Conservation (phyloP, 2,329 filamentous ascomycete species). For the Cladosporium velox region DNA sequence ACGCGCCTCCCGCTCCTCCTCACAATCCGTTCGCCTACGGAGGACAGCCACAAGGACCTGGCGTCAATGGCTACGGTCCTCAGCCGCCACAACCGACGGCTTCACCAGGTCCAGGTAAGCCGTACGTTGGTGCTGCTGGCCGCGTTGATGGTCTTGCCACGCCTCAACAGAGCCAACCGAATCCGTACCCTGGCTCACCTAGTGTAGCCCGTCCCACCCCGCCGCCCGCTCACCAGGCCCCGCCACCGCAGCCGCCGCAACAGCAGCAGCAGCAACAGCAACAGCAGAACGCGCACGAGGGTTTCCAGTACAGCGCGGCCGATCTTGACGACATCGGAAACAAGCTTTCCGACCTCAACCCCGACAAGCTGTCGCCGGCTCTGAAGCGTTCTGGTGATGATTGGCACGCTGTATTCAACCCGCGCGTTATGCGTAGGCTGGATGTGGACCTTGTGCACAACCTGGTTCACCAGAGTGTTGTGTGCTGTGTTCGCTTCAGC, state of each 20-base stretch:
- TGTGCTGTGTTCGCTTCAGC: conserved; percentile 97
- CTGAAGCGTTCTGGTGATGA: conserved; percentile 87
- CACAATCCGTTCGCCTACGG: conserved; percentile 68
- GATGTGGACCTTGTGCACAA: conserved; percentile 95
- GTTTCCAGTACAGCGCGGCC: conserved; percentile 37
- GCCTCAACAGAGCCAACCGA: conserved; percentile 85
- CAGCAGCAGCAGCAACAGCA: conserved; percentile 28
- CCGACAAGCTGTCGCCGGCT: conserved; percentile 79
- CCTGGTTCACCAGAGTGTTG: conserved; percentile 89
- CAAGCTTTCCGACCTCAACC: conserved; percentile 80
- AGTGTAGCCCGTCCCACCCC: conserved; percentile 84
- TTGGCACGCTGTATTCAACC: conserved; percentile 98
- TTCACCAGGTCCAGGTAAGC: conserved; percentile 80
- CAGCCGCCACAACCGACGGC: conserved; percentile 83
- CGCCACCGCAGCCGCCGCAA: conserved; percentile 44
- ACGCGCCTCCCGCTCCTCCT: conserved; percentile 58
- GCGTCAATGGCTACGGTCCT: conserved; percentile 72
- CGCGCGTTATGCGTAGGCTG: conserved; percentile 80
- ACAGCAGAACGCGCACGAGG: conserved; percentile 26
- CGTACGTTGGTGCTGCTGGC: conserved; percentile 54
- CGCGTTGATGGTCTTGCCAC: conserved; percentile 68
- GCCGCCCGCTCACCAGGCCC: conserved; percentile 47
- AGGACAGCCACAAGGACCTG: conserved; percentile 58
- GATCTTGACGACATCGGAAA: conserved; percentile 58
- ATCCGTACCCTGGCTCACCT: conserved; percentile 86